Base-by-base conservation (phyloP, 2,329 filamentous ascomycete genomes). In the Macrophomina pseudophaseolina region DNA sequence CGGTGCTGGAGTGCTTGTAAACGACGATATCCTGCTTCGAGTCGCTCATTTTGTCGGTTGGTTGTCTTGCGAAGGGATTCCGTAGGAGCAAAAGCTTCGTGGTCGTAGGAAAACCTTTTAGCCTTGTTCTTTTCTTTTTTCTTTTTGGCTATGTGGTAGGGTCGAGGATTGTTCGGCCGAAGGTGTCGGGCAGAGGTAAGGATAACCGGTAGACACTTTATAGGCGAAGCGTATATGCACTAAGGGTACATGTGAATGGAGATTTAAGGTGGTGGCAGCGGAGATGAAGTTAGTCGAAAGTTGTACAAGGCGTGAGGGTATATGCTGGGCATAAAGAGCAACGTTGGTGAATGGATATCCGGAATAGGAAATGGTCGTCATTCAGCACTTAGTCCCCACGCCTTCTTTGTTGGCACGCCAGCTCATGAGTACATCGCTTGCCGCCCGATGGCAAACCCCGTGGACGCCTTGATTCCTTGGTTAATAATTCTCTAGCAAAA, bases 331-430 rank as follows among this genome's bases (percentile, higher is more conserved):
- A 49, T 28, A 49, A 62, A 49, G 42, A 40, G 6, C 32, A 32
- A 23, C 42, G 12, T 14, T 8, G 16, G 40, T 30, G 56, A 59
- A 33, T 46, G 40, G 28, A 33, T 33, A 14, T 60, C 58, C 58
- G 58, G 58, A 62, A 62, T 23, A 28, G 58, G 58, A 62, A 62
- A 49, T 30, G 44, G 23, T 42, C 3, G 38, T 12, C 30, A 42
- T 40, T 16, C 5, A 11, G 32, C 8, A 49, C n/a, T 23, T 30
- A 4, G n/a, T 18, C 30, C 32, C 32, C 46, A 35, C 46, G 44
- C 30, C 30, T 23, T 62, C 58, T 62, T 49, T 62, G 58, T 49
- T 62, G 58, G 42, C 58, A 62, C 28, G 42, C 44, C 32, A 49
- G 58, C 44, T n/a, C 58, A 51, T 6, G 44, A n/a, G 12, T 28